Evolutionary conservation across 2,329 filamentous ascomycete genomes (phyloP).

Genomic region (Teratosphaeria destructans): DNA sequence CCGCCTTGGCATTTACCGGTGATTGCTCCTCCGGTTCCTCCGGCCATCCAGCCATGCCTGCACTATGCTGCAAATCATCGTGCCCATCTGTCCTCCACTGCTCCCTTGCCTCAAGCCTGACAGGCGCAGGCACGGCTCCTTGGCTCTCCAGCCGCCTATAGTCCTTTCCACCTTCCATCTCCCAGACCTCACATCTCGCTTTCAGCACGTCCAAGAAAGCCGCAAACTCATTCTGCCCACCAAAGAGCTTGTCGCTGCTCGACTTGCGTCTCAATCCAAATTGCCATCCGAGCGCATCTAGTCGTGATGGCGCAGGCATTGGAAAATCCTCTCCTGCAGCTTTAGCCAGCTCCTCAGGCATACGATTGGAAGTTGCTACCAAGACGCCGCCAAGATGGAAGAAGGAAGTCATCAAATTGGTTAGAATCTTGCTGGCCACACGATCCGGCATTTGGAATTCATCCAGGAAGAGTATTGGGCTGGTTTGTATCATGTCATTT

Average conservation of each 20-base stretch:
- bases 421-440: constrained; percentile 67
- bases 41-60: constrained; percentile 12
- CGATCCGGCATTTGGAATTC: constrained; percentile 77
- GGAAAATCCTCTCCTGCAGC: constrained; percentile 57
- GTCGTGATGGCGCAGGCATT: constrained; percentile 41
- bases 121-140: constrained; percentile 18
- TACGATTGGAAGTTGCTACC: constrained; percentile 69
- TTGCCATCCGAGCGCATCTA: constrained; percentile 35
- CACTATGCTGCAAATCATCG: constrained; percentile 13
- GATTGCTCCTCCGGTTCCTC: constrained; percentile 1
- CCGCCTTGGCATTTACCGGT: not conserved
- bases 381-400: constrained; percentile 75
- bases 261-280: constrained; percentile 23
- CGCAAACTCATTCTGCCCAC: constrained; percentile 60
- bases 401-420: constrained; percentile 67
- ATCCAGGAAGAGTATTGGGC: constrained; percentile 68
- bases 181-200: constrained; percentile 71
- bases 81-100: constrained; percentile 17
- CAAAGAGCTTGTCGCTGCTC: constrained; percentile 37
- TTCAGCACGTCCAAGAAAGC: constrained; percentile 66
- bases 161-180: constrained; percentile 66
- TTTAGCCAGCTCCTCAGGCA: constrained; percentile 71
- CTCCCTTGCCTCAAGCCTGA: constrained; percentile 9
- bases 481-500: constrained; percentile 62
- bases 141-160: constrained; percentile 50